Base-by-base conservation (phyloP, 1,284 basidiomycete species). In the Ceratobasidium sp. region DNA sequence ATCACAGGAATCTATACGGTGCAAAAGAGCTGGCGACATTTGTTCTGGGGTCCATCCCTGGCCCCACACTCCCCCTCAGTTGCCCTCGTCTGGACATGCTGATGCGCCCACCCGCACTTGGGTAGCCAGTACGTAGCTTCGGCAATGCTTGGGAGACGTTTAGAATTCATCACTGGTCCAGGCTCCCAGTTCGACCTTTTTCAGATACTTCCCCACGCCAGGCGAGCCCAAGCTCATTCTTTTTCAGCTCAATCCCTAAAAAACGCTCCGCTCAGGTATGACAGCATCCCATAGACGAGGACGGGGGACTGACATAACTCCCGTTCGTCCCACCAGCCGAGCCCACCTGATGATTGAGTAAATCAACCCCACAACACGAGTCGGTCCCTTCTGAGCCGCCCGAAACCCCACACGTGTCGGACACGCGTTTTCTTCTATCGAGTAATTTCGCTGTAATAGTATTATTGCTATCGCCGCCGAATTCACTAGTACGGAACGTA, bases 401-500 rank as follows among this genome's bases (percentile, higher is more conserved):
- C 50, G 35, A 42, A 67, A 42, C 13, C n/a, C 1, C 32, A 54
- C 62, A 67, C 62, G 62, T 67, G 62, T 67, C 31, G 10, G 12
- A 54, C 62, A 67, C 62, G 62, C 27, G 62, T 67, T 54, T 45
- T 31, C 42, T 45, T 22, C 50, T 42, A 53, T 54, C 29, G 25
- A 47, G 49, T 67, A 42, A 67, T 42, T 67, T 53, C 52, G 29
- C 13, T 25, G n/a, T 12, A 47, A 12, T 25, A 54, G 27, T 34
- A 53, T 67, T 67, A 6, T 15, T 67, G 62, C 45, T 67, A 67
- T 67, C 62, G 50, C 62, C 62, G 62, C 62, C 62, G 62, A 42
- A 43, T 50, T 50, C 38, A 67, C 17, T 15, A 35, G 20, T 47
- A 20, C 45, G 45, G 10, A 47, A 7, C n/a, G n/a, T 22, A 47